A percentile compares a stretch with the other conserved stretches of the same genome.
Conservation (phyloP, 257 asterid genomes). For the Rhazya stricta region DNA sequence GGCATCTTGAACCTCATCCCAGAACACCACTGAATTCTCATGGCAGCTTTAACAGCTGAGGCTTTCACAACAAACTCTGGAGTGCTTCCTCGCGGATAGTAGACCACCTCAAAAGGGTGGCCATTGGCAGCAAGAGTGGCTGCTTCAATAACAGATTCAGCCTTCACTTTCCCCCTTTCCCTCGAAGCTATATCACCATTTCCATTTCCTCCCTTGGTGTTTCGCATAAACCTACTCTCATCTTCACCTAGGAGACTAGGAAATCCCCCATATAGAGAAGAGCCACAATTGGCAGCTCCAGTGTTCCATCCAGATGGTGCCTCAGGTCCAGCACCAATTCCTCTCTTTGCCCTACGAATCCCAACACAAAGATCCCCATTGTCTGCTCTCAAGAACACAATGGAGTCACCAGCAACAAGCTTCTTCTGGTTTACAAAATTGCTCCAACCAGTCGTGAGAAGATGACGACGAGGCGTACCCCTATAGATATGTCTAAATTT, state of each 20-base stretch:
- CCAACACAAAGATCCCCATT: conserved; percentile 72
- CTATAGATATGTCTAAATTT: conserved; percentile 74
- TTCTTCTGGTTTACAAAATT: conserved; percentile 75
- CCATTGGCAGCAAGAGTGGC: conserved; percentile 49
- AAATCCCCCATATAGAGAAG: conserved; percentile 31
- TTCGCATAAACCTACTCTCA: conserved; percentile 23
- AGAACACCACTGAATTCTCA: conserved; percentile 58
- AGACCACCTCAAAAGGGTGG: conserved; percentile 57
- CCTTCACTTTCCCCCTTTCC: conserved; percentile 38
- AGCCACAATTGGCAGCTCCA: conserved; percentile 24
- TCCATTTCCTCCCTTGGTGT: conserved; percentile 29
- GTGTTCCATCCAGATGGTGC: conserved; percentile 59
- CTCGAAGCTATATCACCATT: conserved; percentile 23
- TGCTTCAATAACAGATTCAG: conserved; percentile 56
- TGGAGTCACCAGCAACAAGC: conserved; percentile 77
- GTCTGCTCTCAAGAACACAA: conserved; percentile 69
- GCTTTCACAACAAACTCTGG: conserved; percentile 78
- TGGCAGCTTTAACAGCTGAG: conserved; percentile 52
- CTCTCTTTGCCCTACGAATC: conserved; percentile 67
- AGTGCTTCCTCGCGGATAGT: conserved; percentile 62
- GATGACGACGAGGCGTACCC: conserved; percentile 76
- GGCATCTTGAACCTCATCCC: conserved; percentile 91
- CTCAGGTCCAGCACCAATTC: conserved; percentile 44
- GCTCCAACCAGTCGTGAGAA: conserved; percentile 81
- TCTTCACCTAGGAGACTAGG: conserved; percentile 37